These are phyloP conservation scores for Chaetomium strumarium DNA, from an alignment of 2,329 filamentous ascomycete species.

Conservation along the genomic window DNA sequence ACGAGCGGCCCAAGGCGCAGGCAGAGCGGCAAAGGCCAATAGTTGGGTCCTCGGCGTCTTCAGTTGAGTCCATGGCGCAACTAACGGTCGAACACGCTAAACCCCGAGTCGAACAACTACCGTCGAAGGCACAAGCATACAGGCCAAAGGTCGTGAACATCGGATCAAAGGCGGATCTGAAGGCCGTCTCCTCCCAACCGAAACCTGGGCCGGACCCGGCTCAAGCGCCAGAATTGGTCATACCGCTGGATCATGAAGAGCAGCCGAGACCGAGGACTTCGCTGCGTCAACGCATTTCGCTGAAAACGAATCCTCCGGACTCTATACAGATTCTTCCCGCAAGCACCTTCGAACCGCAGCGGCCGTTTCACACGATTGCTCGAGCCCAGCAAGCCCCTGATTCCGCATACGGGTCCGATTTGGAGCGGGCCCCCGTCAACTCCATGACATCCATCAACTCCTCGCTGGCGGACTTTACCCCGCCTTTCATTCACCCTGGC, in stretches of 20 bases:
- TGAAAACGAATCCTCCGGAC: slow-evolving; percentile 46
- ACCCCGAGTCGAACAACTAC: slow-evolving; percentile 13
- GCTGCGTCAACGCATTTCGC: slow-evolving; percentile 48
- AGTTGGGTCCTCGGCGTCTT: slow-evolving; percentile 8
- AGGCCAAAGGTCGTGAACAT: slow-evolving; percentile 21
- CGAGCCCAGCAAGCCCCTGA: slow-evolving; percentile 36
- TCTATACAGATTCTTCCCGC: slow-evolving; percentile 49
- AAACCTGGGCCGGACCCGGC: slow-evolving; percentile 9
- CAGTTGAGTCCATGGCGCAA: slow-evolving; percentile 11
- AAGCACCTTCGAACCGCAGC: slow-evolving; percentile 31
- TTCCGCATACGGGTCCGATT: slow-evolving; percentile 44
- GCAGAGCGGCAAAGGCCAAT: neutral
- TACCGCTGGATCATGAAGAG: slow-evolving; percentile 10
- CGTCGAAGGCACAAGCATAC: slow-evolving; percentile 15
- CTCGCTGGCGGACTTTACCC: slow-evolving; percentile 31
- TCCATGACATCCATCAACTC: slow-evolving; percentile 31
- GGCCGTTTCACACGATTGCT: slow-evolving; percentile 28
- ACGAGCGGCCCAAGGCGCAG: neutral
- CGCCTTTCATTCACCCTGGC: slow-evolving; percentile 33
- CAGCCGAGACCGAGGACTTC: slow-evolving; percentile 36
- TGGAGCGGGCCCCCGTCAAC: slow-evolving; percentile 36
- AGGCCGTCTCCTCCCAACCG: neutral
- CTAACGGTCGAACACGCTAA: slow-evolving; percentile 10
- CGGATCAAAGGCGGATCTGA: slow-evolving; percentile 13
- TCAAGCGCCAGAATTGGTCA: slow-evolving; percentile 14